Base-by-base conservation (phyloP, 139 green algal species). In the Trebouxia sp. region DNA sequence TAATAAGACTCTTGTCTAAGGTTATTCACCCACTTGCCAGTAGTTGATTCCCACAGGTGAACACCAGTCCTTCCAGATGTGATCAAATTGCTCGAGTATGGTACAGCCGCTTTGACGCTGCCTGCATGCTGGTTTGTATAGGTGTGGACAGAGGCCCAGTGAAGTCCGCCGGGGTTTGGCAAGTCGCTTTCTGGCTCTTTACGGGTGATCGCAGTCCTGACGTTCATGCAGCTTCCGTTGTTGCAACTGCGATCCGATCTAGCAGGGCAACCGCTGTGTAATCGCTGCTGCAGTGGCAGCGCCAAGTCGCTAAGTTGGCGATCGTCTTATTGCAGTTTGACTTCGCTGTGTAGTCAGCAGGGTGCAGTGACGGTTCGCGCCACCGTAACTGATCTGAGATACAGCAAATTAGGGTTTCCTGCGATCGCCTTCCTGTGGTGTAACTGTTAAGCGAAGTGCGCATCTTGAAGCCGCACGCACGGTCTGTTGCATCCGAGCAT, bases 171-270 rank as follows among this genome's bases (percentile, higher is more conserved):
- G 12, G 32, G 35, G 15, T 35, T 41, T 30, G 62, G 62, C 12
- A 72, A 15, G 62, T 72, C 62, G 32, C 62, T 72, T 72, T 72
- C 62, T 43, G 42, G 62, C 35, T 72, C 62, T 72, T 72, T 72
- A 14, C 62, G 62, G 32, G 62, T 72, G 32, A 72, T 72, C 3
- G 62, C 62, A 15, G 62, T 72, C 43, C 32, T 72, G 11, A 72
- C 62, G 35, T 72, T 72, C 62, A 72, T 72, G 3, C 20, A 41
- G n/a, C n/a, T n/a, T n/a, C n/a, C n/a, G n/a, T n/a, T n/a, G n/a
- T n/a, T n/a, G n/a, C n/a, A n/a, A n/a, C n/a, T n/a, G n/a, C n/a
- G n/a, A n/a, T n/a, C n/a, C n/a, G n/a, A n/a, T n/a, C n/a, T n/a
- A n/a, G n/a, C n/a, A n/a, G n/a, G n/a, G n/a, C n/a, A n/a, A n/a